Evolutionary conservation across 441 rosid genomes (phyloP).

Genomic region (Kokia cookei): DNA sequence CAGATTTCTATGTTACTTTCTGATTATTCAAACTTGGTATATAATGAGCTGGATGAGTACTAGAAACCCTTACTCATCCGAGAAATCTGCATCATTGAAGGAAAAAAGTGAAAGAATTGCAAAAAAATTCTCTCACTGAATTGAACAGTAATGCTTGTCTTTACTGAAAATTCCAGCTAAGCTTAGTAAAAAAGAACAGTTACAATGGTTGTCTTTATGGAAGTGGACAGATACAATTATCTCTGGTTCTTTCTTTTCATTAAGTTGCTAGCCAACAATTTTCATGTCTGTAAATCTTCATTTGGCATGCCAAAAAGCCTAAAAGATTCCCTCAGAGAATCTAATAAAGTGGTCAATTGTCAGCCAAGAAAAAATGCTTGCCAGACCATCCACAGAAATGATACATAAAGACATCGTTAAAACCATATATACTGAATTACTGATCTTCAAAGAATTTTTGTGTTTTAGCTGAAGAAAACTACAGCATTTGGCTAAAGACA

Average conservation of each 20-base stretch:
- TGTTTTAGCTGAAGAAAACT: neutral
- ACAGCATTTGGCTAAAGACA: neutral
- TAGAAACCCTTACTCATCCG: constrained; percentile 1
- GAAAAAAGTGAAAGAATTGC: too few species aligned
- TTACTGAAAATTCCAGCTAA: constrained; percentile 24
- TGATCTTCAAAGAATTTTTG: neutral
- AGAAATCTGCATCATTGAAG: constrained; percentile 1
- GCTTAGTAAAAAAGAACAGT: neutral
- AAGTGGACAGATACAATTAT: constrained; percentile 21
- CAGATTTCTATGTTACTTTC: constrained; percentile 16
- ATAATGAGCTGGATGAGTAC: constrained; percentile 18
- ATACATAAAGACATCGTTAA: constrained; percentile 3
- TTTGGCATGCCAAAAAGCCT: constrained; percentile 25
- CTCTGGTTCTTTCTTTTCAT: neutral
- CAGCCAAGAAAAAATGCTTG: constrained; percentile 1
- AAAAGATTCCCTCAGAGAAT: constrained; percentile 23
- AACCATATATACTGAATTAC: neutral
- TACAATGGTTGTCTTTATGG: constrained; percentile 13
- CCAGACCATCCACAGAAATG: constrained; percentile 14
- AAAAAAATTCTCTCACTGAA: constrained; percentile 13
- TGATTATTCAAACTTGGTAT: constrained; percentile 9
- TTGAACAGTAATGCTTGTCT: constrained; percentile 18
- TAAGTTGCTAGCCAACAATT: constrained; percentile 2
- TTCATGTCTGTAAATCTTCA: constrained; percentile 3
- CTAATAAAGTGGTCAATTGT: constrained; percentile 15